A percentile compares a stretch with the other conserved stretches of the same genome.
These are phyloP conservation scores for Prinsepia uniflora DNA, from an alignment of 306 rosid species.

Conservation along the genomic window DNA sequence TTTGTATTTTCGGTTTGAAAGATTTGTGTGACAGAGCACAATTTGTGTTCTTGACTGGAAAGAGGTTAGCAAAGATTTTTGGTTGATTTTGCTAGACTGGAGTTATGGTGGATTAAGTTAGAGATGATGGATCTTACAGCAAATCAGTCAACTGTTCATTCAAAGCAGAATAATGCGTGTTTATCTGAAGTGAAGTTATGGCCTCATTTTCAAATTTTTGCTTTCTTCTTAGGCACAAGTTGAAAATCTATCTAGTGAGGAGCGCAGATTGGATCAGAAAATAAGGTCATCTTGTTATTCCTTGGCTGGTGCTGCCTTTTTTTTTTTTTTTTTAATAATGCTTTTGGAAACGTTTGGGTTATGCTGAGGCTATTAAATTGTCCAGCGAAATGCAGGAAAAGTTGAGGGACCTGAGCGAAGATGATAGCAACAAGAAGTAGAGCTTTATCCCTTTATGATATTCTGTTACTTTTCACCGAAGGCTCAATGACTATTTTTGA, in stretches of 20 bases:
- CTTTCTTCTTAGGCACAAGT: slow-evolving; percentile 64
- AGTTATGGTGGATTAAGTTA: not conserved
- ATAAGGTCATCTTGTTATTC: slow-evolving; percentile 57
- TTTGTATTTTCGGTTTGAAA: not conserved
- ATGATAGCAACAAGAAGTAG: slow-evolving; percentile 84
- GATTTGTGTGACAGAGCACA: not conserved
- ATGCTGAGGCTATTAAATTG: slow-evolving; percentile 28
- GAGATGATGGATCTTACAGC: not conserved
- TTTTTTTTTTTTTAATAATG: not conserved
- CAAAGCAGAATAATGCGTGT: not conserved
- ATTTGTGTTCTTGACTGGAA: not conserved
- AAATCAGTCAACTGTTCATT: not conserved
- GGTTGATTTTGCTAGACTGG: not conserved
- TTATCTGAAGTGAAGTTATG: slow-evolving; percentile 6
- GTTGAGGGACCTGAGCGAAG: slow-evolving; percentile 77
- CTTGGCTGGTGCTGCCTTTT: slow-evolving; percentile 22
- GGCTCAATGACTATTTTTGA: slow-evolving; percentile 12
- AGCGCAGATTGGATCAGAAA: slow-evolving; percentile 66
- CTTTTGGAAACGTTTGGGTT: slow-evolving; percentile 5
- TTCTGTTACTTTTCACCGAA: slow-evolving; percentile 5
- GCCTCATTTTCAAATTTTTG: slow-evolving; percentile 15
- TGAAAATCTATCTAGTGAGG: slow-evolving; percentile 72
- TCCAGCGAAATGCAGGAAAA: slow-evolving; percentile 94
- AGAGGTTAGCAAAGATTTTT: not conserved
- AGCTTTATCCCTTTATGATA: slow-evolving; percentile 19